A percentile compares a stretch with the other conserved stretches of the same genome.
phyloP scores from a whole-genome alignment of 192 early-diverging fungal species.

The Rhizophagus prolifer region DNA sequence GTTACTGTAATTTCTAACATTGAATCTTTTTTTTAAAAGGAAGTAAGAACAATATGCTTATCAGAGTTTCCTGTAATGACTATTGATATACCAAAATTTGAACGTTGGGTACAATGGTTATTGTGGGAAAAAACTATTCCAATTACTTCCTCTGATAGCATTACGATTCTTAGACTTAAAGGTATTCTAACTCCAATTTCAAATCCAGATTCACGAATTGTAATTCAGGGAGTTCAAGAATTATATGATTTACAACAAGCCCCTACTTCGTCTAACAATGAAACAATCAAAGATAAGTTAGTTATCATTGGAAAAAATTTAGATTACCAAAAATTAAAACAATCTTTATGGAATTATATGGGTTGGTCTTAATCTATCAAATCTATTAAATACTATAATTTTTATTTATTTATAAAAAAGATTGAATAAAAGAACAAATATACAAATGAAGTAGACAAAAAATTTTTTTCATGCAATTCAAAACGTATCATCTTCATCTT shows the following conservation, averaged over 20 bases:
- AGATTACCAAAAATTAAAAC: slow-evolving; percentile 18
- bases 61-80: slow-evolving; percentile 7
- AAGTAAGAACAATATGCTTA: slow-evolving; percentile 20
- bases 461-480: not conserved
- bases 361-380: not conserved
- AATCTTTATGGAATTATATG: slow-evolving; percentile 27
- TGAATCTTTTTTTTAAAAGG: not conserved
- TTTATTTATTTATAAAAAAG: not conserved
- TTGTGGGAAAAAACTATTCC: slow-evolving; percentile 64
- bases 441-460: not conserved
- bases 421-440: not conserved
- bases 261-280: not conserved
- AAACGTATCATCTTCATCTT: not conserved
- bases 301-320: slow-evolving; percentile 46
- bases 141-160: slow-evolving; percentile 11
- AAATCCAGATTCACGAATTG: slow-evolving; percentile 40
- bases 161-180: slow-evolving; percentile 62
- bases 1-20: not conserved
- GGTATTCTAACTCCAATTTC: slow-evolving; percentile 47
- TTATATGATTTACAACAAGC: slow-evolving; percentile 55
- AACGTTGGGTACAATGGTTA: slow-evolving; percentile 77
- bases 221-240: slow-evolving; percentile 67
- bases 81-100: slow-evolving; percentile 53
- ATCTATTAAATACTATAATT: not conserved
- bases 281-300: slow-evolving; percentile 36